Conservation (phyloP, 108 stramenopile species). For the Pseudonitzschia delicatissima region DNA sequence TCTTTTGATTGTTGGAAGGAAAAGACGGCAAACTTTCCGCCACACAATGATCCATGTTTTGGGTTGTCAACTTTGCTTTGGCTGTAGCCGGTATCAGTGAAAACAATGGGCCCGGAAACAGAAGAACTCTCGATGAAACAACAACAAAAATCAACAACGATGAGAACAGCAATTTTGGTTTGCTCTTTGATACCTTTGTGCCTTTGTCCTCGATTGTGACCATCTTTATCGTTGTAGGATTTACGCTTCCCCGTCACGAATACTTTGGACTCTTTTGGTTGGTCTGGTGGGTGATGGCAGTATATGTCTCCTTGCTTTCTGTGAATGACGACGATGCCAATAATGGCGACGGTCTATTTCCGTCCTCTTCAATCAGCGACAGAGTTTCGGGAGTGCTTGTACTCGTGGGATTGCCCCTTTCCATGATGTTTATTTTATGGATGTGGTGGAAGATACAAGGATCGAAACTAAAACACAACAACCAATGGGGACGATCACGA, state of each 20-base stretch:
- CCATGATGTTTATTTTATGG: neutral
- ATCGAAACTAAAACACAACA: neutral
- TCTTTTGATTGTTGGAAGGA: no score
- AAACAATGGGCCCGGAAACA: no score
- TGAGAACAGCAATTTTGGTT: conserved; percentile 5
- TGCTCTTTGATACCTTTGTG: conserved; percentile 26
- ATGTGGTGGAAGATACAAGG: conserved; percentile 14
- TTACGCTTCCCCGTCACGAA: conserved; percentile 20
- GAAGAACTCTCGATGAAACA: no score
- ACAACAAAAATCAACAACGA: no score
- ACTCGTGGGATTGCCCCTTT: conserved; percentile 6
- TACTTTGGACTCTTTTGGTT: conserved; percentile 29
- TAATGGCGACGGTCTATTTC: neutral
- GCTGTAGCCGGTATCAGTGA: no score
- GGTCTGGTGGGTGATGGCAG: conserved; percentile 20
- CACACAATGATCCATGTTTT: no score
- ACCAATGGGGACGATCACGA: neutral
- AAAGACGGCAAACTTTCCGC: no score
- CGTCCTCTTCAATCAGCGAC: neutral
- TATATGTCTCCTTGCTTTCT: conserved; percentile 9
- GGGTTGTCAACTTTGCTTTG: no score
- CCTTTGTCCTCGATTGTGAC: conserved; percentile 23
- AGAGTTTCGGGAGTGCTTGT: conserved; percentile 8
- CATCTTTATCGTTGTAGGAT: conserved; percentile 21
- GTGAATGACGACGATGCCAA: neutral